Evolutionary conservation across 768 basidiomycete genomes (phyloP).

Genomic region (Phanerochaete carnosa): DNA sequence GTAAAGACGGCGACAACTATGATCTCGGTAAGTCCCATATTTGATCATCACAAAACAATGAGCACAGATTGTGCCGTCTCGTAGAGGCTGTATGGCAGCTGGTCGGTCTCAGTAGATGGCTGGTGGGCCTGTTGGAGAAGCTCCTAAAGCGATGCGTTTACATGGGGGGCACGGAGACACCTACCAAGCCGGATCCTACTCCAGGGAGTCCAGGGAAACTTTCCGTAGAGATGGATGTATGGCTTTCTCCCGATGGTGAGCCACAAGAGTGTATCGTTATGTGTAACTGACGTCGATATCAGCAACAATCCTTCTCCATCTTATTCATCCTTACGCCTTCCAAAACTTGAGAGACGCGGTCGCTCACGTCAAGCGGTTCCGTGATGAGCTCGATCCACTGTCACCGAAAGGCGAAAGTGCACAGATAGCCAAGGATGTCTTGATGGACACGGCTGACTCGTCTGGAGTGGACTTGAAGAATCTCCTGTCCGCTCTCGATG

Average conservation of each 20-base stretch:
- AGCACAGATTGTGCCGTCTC: neutral
- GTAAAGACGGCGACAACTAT: conserved; percentile 55
- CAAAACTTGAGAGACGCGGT: conserved; percentile 47
- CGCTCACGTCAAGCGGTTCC: conserved; percentile 56
- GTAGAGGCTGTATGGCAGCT: conserved; percentile 75
- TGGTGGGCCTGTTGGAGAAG: conserved; percentile 56
- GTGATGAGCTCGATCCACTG: conserved; percentile 47
- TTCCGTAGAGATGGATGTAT: neutral
- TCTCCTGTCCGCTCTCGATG: conserved; percentile 46
- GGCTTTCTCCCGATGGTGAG: conserved; percentile 5
- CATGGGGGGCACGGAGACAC: conserved; percentile 22
- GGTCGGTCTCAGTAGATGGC: conserved; percentile 58
- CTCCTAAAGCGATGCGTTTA: conserved; percentile 53
- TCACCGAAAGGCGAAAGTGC: conserved; percentile 59
- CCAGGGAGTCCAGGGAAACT: neutral
- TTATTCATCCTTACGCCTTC: conserved; percentile 62
- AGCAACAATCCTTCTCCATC: conserved; percentile 47
- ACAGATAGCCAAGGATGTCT: conserved; percentile 58
- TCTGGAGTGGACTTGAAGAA: conserved; percentile 61
- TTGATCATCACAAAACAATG: neutral
- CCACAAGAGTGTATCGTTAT: neutral
- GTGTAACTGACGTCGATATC: conserved; percentile 8
- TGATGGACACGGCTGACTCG: conserved; percentile 60
- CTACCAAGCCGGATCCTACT: conserved; percentile 1
- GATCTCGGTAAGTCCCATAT: conserved; percentile 50